Conservation (phyloP, 768 basidiomycete genomes). For the Podaxis pistillaris region DNA sequence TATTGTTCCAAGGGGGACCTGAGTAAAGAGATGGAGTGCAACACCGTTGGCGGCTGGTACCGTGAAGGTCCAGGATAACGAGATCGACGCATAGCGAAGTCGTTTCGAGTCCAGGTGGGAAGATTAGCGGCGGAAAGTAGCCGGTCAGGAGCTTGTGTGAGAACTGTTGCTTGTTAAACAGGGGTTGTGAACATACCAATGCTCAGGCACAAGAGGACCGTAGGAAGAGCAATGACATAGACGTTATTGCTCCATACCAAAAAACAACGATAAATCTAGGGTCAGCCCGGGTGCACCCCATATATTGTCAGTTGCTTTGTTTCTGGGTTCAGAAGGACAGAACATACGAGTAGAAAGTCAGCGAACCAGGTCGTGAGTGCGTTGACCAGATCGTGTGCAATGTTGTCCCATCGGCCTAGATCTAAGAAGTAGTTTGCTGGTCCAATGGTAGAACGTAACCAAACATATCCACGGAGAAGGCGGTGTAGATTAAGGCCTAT, state of each 20-base stretch:
- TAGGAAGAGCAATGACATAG: conserved; percentile 11
- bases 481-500: conserved; percentile 21
- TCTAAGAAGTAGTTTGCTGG: conserved; percentile 18
- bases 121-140: no score
- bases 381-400: conserved; percentile 17
- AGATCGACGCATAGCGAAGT: not conserved
- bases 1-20: not conserved
- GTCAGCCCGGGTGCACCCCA: not conserved
- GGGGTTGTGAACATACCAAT: conserved; percentile 5
- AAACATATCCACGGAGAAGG: conserved; percentile 20
- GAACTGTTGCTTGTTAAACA: not conserved
- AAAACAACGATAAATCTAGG: conserved; percentile 17
- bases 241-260: conserved; percentile 14
- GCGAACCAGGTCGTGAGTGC: conserved; percentile 21
- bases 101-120: no score
- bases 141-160: not conserved
- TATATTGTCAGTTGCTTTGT: not conserved
- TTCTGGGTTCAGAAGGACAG: not conserved
- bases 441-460: conserved; percentile 9
- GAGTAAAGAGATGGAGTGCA: conserved; percentile 6
- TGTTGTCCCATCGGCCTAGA: conserved; percentile 21
- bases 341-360: conserved; percentile 18
- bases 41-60: conserved; percentile 1
- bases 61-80: not conserved
- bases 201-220: conserved; percentile 13